Base-by-base conservation (phyloP, 257 asterid genomes). In the Nicotiana obtusifolia region DNA sequence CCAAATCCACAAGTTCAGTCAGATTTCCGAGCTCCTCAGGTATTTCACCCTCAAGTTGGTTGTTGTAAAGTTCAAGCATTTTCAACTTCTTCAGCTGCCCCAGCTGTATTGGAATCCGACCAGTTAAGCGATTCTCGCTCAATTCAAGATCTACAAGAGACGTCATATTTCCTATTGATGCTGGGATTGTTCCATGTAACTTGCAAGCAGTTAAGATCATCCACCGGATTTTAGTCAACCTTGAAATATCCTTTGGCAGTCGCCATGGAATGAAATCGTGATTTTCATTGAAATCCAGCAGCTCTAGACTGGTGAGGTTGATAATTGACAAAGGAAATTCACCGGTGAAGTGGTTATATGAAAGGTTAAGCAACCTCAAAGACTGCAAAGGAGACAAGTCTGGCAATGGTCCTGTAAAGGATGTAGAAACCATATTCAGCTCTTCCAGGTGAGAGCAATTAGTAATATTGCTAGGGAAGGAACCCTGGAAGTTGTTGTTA, bases 21-120 rank as follows among this genome's bases (percentile, higher is more conserved):
- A 93, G 35, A 78, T 95, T 95, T 10, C 99, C 98, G 11, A 93
- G 82, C 86, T 91, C 98, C 85, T 77, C 85, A 0, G 98, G 99
- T 2, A 95, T 89, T 75, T 89, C 93, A 0, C 99, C 98, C 8
- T 88, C 91, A 4, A 95, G 91, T 76, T 67, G 81, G 77, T 95
- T 95, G 81, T 95, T 93, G 57, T 95, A 95, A 22, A 95, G 97
- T 90, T 95, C 99, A 53, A 95, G 93, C 86, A 80, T 87, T 83
- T 77, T 64, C 85, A 95, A 76, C 28, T 91, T 93, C 64, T 68
- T 80, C 47, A 95, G 90, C 66, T 13, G 78, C 20, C 97, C 95
- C 26, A 95, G 71, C 69, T 92, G 95, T 0, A 33, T 79, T 0
- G 98, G 99, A 31, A 95, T 65, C n/a, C 47, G 80, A 1, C 99